phyloP scores from a whole-genome alignment of 768 basidiomycete species.

The Boletales sp. region DNA sequence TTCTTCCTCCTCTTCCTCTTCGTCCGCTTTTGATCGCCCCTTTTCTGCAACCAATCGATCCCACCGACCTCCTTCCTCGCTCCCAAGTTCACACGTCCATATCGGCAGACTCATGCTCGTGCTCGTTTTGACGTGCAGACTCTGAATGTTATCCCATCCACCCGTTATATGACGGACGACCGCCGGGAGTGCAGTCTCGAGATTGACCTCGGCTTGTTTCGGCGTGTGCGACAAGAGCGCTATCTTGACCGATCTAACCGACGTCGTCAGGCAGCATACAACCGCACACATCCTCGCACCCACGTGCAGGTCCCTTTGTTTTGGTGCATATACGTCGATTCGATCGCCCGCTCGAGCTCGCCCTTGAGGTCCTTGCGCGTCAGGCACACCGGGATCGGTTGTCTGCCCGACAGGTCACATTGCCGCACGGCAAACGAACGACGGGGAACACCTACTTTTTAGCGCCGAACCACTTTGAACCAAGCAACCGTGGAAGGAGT shows the following conservation, averaged over 20 bases:
- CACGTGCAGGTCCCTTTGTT: slow-evolving; percentile 92
- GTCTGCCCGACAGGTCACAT: slow-evolving; percentile 44
- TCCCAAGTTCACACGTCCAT: slow-evolving; percentile 78
- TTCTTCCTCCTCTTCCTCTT: slow-evolving; percentile 1
- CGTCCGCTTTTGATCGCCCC: neutral
- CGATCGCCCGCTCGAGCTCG: slow-evolving; percentile 89
- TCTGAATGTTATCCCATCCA: slow-evolving; percentile 90
- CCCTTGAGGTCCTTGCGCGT: slow-evolving; percentile 86
- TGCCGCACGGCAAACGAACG: neutral
- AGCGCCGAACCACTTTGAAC: slow-evolving; percentile 87
- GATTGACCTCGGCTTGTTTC: slow-evolving; percentile 73
- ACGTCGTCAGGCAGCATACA: neutral
- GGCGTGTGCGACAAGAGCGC: slow-evolving; percentile 69
- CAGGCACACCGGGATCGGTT: slow-evolving; percentile 92
- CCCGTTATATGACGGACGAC: slow-evolving; percentile 68
- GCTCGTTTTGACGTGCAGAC: slow-evolving; percentile 86
- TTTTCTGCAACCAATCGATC: slow-evolving; percentile 20
- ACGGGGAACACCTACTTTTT: slow-evolving; percentile 71
- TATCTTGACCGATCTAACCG: slow-evolving; percentile 75
- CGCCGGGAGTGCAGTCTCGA: slow-evolving; percentile 73
- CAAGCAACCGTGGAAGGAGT: slow-evolving; percentile 82
- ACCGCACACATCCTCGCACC: slow-evolving; percentile 28
- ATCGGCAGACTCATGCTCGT: slow-evolving; percentile 83
- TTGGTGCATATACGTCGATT: slow-evolving; percentile 94
- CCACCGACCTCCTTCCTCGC: slow-evolving; percentile 33